phyloP scores from a whole-genome alignment of 2,329 filamentous ascomycete species.

The Pseudopyrenochaeta lycopersici region DNA sequence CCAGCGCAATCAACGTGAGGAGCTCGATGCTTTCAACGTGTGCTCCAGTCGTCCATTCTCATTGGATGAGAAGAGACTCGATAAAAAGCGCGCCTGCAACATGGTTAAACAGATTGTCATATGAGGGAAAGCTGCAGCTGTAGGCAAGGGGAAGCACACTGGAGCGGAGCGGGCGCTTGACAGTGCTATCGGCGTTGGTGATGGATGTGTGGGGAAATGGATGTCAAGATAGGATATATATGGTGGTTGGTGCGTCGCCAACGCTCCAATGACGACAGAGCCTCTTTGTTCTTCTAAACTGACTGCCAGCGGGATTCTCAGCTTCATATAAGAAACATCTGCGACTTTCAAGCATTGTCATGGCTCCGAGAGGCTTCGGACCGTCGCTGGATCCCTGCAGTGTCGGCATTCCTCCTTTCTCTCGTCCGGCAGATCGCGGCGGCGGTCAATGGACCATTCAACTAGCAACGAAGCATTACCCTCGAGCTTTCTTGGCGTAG shows the following conservation, averaged over 20 bases:
- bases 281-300: slow-evolving; percentile 4
- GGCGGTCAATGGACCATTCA: slow-evolving; percentile 3
- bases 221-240: slow-evolving; percentile 11
- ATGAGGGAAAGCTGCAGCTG: slow-evolving; percentile 34
- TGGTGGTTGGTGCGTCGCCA: slow-evolving; percentile 26
- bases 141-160: slow-evolving; percentile 40
- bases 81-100: slow-evolving; percentile 39
- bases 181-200: slow-evolving; percentile 26
- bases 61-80: slow-evolving; percentile 41
- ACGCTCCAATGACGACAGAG: slow-evolving; percentile 20
- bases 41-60: slow-evolving; percentile 36
- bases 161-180: slow-evolving; percentile 31
- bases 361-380: slow-evolving; percentile 14
- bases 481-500: not conserved
- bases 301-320: not conserved
- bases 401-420: slow-evolving; percentile 8
- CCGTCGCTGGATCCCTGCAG: slow-evolving; percentile 16
- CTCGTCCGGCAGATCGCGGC: slow-evolving; percentile 26
- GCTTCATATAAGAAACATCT: slow-evolving; percentile 9
- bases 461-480: not conserved
- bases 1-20: slow-evolving; percentile 28
- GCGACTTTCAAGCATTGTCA: slow-evolving; percentile 7
- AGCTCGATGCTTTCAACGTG: slow-evolving; percentile 26
- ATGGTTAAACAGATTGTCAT: slow-evolving; percentile 44
- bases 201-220: slow-evolving; percentile 8